A percentile compares a stretch with the other conserved stretches of the same genome.
Conservation (phyloP, 2,329 filamentous ascomycete genomes). For the Epicoccum nigrum region DNA sequence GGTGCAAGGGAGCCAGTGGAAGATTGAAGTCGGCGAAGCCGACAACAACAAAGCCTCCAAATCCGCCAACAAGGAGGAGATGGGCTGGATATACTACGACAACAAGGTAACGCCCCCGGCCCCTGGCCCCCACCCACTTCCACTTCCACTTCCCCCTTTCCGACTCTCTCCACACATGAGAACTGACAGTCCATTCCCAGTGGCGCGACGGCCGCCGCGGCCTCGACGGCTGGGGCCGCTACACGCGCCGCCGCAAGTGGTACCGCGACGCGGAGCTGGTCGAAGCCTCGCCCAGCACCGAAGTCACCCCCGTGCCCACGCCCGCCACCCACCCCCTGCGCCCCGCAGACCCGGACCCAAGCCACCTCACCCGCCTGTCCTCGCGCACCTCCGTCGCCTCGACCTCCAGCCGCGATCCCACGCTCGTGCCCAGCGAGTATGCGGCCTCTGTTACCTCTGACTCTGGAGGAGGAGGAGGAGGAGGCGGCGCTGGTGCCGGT, state of each 20-base stretch:
- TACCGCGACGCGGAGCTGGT: slow-evolving; percentile 95
- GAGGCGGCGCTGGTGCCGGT: too few species aligned
- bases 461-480: too few species aligned
- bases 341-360: slow-evolving; percentile 32
- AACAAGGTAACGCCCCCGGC: too few species aligned
- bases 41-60: slow-evolving; percentile 46
- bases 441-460: slow-evolving; percentile 31
- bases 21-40: slow-evolving; percentile 72
- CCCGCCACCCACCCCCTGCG: slow-evolving; percentile 42
- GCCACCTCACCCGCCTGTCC: slow-evolving; percentile 28
- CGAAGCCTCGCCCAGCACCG: slow-evolving; percentile 63
- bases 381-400: slow-evolving; percentile 32
- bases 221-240: slow-evolving; percentile 89
- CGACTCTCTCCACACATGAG: neutral
- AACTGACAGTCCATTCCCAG: slow-evolving; percentile 51
- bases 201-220: slow-evolving; percentile 89
- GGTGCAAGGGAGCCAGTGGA: slow-evolving; percentile 86
- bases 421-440: slow-evolving; percentile 35
- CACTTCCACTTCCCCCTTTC: neutral
- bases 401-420: slow-evolving; percentile 24
- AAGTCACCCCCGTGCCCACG: slow-evolving; percentile 53
- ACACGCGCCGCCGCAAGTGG: slow-evolving; percentile 94
- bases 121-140: too few species aligned
- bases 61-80: slow-evolving; percentile 50
- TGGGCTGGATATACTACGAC: slow-evolving; percentile 97